Conservation (phyloP, 1,284 basidiomycete species). For the Leccinum subfulvum region DNA sequence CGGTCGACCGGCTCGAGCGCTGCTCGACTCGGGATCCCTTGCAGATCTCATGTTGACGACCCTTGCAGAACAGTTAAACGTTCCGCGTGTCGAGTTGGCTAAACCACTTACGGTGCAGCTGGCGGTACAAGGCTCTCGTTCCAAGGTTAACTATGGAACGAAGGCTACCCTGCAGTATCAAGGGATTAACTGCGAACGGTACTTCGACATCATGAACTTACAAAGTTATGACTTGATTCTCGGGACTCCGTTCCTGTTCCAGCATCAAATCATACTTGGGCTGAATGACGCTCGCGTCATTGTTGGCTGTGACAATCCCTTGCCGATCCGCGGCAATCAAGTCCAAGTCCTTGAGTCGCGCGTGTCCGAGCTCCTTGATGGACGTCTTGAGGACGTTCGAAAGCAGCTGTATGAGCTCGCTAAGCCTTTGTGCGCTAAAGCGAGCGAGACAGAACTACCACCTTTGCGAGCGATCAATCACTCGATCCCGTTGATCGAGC, state of each 20-base stretch:
- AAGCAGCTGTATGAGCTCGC: slow-evolving; percentile 24
- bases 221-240: slow-evolving; percentile 35
- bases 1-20: slow-evolving; percentile 30
- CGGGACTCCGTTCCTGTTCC: slow-evolving; percentile 33
- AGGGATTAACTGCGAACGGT: slow-evolving; percentile 16
- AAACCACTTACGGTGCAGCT: neutral
- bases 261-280: slow-evolving; percentile 24
- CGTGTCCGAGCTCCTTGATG: slow-evolving; percentile 15
- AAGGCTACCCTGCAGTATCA: slow-evolving; percentile 33
- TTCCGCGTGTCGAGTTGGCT: neutral
- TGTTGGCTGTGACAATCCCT: slow-evolving; percentile 14
- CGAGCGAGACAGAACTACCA: slow-evolving; percentile 28
- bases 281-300: slow-evolving; percentile 19
- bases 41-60: slow-evolving; percentile 41
- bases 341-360: slow-evolving; percentile 21
- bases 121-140: slow-evolving; percentile 26
- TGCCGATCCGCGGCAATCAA: slow-evolving; percentile 22
- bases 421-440: slow-evolving; percentile 24
- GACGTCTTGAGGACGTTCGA: neutral
- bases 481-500: slow-evolving; percentile 34
- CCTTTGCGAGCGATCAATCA: slow-evolving; percentile 37
- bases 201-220: slow-evolving; percentile 33
- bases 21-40: slow-evolving; percentile 39
- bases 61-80: slow-evolving; percentile 17
- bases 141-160: slow-evolving; percentile 29